Conservation (phyloP, 2,329 filamentous ascomycete species). For the Ascocoryne sarcoides region DNA sequence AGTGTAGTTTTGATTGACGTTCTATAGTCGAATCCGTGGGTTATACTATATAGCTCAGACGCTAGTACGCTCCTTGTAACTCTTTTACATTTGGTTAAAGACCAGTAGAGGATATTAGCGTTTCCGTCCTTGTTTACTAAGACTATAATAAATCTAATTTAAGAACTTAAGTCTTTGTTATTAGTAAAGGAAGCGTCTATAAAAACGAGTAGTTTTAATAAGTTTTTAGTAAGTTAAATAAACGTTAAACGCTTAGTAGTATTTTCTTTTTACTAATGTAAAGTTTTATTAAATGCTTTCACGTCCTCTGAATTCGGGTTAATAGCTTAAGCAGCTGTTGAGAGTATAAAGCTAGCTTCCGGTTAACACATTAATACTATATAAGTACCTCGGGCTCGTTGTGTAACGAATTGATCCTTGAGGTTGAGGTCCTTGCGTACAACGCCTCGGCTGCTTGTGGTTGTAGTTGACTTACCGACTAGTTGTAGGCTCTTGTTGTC, state of each 20-base stretch:
- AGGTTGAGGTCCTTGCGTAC: neutral
- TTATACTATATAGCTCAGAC: constrained; percentile 2
- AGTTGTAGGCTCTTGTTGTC: too few species aligned
- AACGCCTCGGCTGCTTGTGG: neutral
- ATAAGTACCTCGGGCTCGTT: constrained; percentile 6
- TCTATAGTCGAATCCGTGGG: too few species aligned
- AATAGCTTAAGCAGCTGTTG: neutral
- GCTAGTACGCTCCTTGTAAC: constrained; percentile 2
- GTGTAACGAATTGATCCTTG: constrained; percentile 5
- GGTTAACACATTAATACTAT: constrained; percentile 2
- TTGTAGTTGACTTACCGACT: neutral
- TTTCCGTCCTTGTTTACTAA: neutral
- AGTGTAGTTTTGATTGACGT: constrained; percentile 1
- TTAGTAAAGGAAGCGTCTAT: constrained; percentile 2
- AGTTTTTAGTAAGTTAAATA: constrained; percentile 1
- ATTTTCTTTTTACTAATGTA: too few species aligned
- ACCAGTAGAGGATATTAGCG: constrained; percentile 1
- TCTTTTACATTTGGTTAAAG: too few species aligned
- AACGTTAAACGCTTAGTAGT: constrained; percentile 1
- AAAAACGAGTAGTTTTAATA: constrained; percentile 1
- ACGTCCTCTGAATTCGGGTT: neutral
- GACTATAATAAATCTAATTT: too few species aligned
- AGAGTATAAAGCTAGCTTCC: neutral
- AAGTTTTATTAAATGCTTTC: neutral
- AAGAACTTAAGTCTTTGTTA: neutral